Percentiles rank a stretch among this genome's conserved stretches.
These are phyloP conservation scores for Cinnamomum chago DNA, from an alignment of 164 flowering plant species.

Conservation along the genomic window DNA sequence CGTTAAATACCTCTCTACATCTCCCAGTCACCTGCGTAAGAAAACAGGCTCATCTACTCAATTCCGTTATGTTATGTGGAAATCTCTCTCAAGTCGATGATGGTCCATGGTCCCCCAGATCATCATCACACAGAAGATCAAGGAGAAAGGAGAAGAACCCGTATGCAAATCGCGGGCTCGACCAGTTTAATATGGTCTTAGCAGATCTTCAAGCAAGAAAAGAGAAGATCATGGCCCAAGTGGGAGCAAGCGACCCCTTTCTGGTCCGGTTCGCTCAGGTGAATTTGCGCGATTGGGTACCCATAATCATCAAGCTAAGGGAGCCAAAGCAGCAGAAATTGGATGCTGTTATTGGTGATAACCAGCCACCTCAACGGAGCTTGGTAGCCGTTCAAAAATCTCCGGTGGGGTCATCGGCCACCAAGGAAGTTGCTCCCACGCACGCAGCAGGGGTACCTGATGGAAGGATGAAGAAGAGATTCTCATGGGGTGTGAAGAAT, in stretches of 20 bases:
- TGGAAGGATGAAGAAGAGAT: constrained; percentile 7
- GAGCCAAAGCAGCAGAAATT: not conserved
- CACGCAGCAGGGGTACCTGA: not conserved
- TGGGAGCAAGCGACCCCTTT: not conserved
- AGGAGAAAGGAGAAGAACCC: constrained; percentile 8
- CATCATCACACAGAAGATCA: not conserved
- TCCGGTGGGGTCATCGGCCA: not conserved
- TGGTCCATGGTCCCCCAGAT: constrained; percentile 3
- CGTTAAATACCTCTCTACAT: not conserved
- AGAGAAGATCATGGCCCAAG: constrained; percentile 7
- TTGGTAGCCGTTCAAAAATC: not conserved
- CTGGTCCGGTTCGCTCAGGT: constrained; percentile 6
- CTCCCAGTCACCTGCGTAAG: not conserved
- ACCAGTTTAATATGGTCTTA: constrained; percentile 8
- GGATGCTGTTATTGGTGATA: not conserved
- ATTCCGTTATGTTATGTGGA: constrained; percentile 5
- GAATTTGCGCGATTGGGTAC: constrained; percentile 8
- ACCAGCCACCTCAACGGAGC: not conserved
- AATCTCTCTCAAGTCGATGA: constrained; percentile 1
- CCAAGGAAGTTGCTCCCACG: not conserved
- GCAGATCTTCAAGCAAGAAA: constrained; percentile 10
- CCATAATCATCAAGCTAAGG: constrained; percentile 8
- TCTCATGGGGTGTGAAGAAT: constrained; percentile 1
- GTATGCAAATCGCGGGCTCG: constrained; percentile 12
- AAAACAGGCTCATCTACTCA: not conserved